Conservation (phyloP, 441 rosid species). For the Raphanus hybrid region DNA sequence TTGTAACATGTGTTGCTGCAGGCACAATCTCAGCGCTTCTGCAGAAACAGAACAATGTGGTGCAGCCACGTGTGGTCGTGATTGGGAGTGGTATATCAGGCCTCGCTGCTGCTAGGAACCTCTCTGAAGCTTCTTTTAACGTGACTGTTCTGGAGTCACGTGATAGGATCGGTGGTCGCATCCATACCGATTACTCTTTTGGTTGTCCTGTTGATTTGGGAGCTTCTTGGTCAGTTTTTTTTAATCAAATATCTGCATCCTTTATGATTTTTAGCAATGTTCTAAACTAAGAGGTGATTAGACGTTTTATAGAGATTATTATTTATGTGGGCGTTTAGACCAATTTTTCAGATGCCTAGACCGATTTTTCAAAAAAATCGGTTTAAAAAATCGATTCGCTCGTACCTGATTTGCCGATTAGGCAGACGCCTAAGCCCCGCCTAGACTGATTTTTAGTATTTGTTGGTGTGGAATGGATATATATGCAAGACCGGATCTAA, state of each 20-base stretch:
- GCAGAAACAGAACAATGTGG: constrained; percentile 53
- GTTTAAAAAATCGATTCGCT: no score
- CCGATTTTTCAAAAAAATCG: no score
- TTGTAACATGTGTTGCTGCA: constrained; percentile 27
- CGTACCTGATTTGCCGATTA: no score
- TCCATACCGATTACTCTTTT: constrained; percentile 71
- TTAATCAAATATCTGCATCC: not conserved
- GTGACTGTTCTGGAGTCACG: constrained; percentile 68
- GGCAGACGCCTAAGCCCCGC: no score
- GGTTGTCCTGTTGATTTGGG: constrained; percentile 84
- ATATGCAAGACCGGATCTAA: no score
- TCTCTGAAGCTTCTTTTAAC: constrained; percentile 68
- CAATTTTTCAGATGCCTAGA: no score
- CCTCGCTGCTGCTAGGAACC: constrained; percentile 79
- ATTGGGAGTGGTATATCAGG: constrained; percentile 91
- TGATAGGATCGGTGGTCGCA: constrained; percentile 71
- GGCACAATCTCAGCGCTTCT: constrained; percentile 50
- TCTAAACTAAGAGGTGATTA: no score
- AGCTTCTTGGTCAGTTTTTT: constrained; percentile 65
- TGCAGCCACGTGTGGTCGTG: constrained; percentile 71
- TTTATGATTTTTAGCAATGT: not conserved
- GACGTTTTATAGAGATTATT: no score
- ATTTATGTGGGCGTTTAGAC: no score
- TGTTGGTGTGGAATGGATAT: not conserved
- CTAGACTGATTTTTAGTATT: not conserved